Percentiles rank a stretch among this genome's conserved stretches.
These are phyloP conservation scores for Fusarium falciforme DNA, from an alignment of 2,329 filamentous ascomycete genomes.

Conservation along the genomic window DNA sequence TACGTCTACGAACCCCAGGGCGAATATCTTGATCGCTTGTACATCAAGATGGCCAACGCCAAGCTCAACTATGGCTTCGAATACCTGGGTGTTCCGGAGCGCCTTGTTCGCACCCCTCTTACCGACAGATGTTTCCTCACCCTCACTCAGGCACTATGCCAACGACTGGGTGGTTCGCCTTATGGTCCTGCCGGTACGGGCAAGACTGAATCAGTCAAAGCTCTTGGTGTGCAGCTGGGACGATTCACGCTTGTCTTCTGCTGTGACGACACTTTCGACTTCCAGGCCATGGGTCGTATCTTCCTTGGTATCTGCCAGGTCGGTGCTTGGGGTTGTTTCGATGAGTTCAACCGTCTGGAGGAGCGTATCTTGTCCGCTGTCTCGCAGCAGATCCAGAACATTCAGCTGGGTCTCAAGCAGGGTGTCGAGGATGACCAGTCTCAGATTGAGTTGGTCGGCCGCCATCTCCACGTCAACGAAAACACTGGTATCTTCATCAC, in stretches of 20 bases:
- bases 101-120: slow-evolving; percentile 94
- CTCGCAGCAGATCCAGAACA: slow-evolving; percentile 99
- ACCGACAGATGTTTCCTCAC: slow-evolving; percentile 99
- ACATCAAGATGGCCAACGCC: slow-evolving; percentile 97
- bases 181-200: slow-evolving; percentile 98
- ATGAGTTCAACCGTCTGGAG: slow-evolving; percentile 99
- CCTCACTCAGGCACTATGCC: slow-evolving; percentile 93
- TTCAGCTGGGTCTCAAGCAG: slow-evolving; percentile 93
- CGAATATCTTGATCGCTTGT: slow-evolving; percentile 83
- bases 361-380: slow-evolving; percentile 98
- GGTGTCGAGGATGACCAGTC: slow-evolving; percentile 82
- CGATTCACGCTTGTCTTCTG: slow-evolving; percentile 99
- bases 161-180: slow-evolving; percentile 94
- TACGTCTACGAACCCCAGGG: slow-evolving; percentile 88
- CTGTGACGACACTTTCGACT: slow-evolving; percentile 99
- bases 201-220: slow-evolving; percentile 99
- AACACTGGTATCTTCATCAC: slow-evolving; percentile 99
- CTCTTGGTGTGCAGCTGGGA: slow-evolving; percentile 93
- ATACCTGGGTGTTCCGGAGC: slow-evolving; percentile 95
- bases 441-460: slow-evolving; percentile 93
- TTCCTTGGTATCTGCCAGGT: slow-evolving; percentile 99
- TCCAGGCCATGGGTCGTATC: slow-evolving; percentile 99
- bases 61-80: slow-evolving; percentile 97
- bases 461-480: slow-evolving; percentile 87
- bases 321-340: slow-evolving; percentile 99